Evolutionary conservation across 2,329 filamentous ascomycete genomes (phyloP).

Genomic region (Hirsutella rhossiliensis): DNA sequence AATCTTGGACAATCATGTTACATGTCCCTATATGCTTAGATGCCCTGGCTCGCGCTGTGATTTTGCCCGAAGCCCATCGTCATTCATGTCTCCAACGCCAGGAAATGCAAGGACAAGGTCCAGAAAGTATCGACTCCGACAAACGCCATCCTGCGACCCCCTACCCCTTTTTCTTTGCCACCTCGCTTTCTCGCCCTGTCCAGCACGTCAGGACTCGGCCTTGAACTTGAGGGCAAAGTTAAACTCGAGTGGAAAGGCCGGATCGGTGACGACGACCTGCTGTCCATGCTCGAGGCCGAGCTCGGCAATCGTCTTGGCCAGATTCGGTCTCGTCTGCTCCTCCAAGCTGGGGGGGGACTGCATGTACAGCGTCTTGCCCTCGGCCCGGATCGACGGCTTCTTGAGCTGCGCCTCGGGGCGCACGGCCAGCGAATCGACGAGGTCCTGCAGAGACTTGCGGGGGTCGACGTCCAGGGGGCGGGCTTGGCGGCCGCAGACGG

Average conservation of each 20-base stretch:
- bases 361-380: slow-evolving; percentile 83
- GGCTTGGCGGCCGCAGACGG: slow-evolving; percentile 79
- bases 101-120: no score
- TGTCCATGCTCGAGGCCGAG: slow-evolving; percentile 65
- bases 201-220: slow-evolving; percentile 1
- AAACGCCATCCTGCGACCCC: no score
- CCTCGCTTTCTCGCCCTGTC: no score
- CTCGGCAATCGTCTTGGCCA: slow-evolving; percentile 65
- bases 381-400: slow-evolving; percentile 71
- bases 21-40: not conserved
- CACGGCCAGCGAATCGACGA: slow-evolving; percentile 72
- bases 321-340: slow-evolving; percentile 71
- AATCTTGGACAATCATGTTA: not conserved
- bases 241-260: slow-evolving; percentile 68
- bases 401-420: slow-evolving; percentile 87
- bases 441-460: slow-evolving; percentile 63
- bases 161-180: no score
- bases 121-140: no score
- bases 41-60: not conserved
- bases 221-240: slow-evolving; percentile 41
- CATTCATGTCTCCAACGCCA: no score
- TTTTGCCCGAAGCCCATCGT: no score
- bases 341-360: slow-evolving; percentile 72
- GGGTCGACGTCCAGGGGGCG: slow-evolving; percentile 63
- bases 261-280: slow-evolving; percentile 85